phyloP scores from a whole-genome alignment of 345 rosid genomes.

The Pelargonium nanum region DNA sequence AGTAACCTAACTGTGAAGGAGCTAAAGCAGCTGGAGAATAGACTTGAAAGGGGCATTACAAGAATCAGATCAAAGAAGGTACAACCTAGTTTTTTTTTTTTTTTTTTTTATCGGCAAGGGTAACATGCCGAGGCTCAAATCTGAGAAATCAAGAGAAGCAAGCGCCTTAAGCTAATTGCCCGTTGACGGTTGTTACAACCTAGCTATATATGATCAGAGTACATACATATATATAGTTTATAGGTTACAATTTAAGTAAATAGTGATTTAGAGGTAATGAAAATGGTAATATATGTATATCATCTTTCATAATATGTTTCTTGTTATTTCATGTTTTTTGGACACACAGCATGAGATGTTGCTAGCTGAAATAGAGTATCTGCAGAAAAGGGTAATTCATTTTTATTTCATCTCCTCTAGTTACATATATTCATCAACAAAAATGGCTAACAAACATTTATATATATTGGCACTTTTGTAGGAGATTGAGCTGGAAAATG shows the following conservation, averaged over 20 bases:
- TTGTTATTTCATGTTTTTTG: background rate
- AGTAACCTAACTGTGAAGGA: slow-evolving; percentile 21
- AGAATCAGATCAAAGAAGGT: slow-evolving; percentile 35
- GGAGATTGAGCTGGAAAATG: slow-evolving; percentile 93
- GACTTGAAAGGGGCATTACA: slow-evolving; percentile 28
- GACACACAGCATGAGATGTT: slow-evolving; percentile 76
- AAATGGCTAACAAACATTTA: background rate
- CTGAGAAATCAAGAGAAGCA: too few species aligned
- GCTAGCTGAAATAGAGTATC: slow-evolving; percentile 82
- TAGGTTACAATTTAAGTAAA: too few species aligned
- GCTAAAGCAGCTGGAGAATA: slow-evolving; percentile 29
- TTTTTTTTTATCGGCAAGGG: background rate
- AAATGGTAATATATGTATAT: too few species aligned
- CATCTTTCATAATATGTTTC: too few species aligned
- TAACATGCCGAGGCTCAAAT: too few species aligned
- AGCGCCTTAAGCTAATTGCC: too few species aligned
- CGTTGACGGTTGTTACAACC: too few species aligned
- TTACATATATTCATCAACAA: background rate
- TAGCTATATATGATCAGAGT: too few species aligned
- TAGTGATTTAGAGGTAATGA: too few species aligned
- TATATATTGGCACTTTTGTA: slow-evolving; percentile 7
- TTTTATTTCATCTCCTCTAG: background rate
- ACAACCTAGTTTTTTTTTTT: background rate
- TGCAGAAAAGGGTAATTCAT: slow-evolving; percentile 69
- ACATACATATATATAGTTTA: too few species aligned